Evolutionary conservation across 805 yeast species (phyloP), one percentile per base, ranked within the genome.

Genomic region (Saccharomycopsis synnaedendra): DNA sequence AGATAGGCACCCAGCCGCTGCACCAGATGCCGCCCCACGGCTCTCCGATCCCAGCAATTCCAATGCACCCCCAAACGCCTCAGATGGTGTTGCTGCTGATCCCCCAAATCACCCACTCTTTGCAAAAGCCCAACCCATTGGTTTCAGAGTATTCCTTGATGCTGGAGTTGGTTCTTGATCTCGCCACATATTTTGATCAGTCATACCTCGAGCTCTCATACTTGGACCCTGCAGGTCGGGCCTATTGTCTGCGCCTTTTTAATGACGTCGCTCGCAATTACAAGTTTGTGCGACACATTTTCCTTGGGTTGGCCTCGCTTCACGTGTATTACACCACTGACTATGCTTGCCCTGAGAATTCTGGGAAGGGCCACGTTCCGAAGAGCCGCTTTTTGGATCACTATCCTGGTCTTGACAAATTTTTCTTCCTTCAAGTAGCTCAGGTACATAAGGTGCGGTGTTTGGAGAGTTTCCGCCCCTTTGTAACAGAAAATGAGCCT

Each of bases 291-390:
- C 19, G 11, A 4, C 51, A 47, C 36, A 44, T 43, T 9, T 43
- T 39, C 40, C 11, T 47, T n/a, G 46, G 47, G 6, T 10, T 47
- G 4, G 34, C 47, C 5, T 46, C 51, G 5, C 30, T 47, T 4
- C 41, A 47, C 11, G 34, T 47, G 5, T 47, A 47, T 36, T 40
- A 47, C 32, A 47, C 28, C 33, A 6, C 29, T 28, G 51, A 47
- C 11, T 44, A n/a, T n/a, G 32, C 27, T 9, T 19, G 37, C n/a
- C 33, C 10, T 8, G 5, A 11, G 29, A 19, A 8, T 10, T 8
- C 43, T 7, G 8, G 11, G 27, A 8, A 8, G 27, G 41, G n/a
- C n/a, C 10, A 34, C n/a, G n/a, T 9, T 34, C 10, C 37, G 37
- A 34, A n/a, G n/a, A 9, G 11, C 27, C 5, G 30, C 4, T 47